Evolutionary conservation across 2,329 filamentous ascomycete species (phyloP), one percentile per base, ranked within the genome.

Genomic region (Aspergillus tubingensis): DNA sequence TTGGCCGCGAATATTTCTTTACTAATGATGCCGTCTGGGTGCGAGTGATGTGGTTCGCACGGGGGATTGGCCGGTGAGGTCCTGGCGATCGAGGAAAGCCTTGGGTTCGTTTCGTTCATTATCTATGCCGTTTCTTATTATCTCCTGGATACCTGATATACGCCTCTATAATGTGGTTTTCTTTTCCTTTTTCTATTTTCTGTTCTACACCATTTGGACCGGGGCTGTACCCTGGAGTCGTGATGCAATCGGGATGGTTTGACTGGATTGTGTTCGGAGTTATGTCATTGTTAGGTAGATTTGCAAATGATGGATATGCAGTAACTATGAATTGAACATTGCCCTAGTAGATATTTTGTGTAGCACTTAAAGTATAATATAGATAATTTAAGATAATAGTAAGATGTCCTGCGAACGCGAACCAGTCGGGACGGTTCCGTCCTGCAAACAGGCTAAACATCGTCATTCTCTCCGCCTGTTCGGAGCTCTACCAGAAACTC

Each of bases 361-460:
- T 36, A 36, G 10, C 11, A 36, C 1, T 13, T 5, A 15, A 15
- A 36, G 32, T 36, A 36, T 6, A 36, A 15, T 6, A 13, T 36
- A 36, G 32, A 36, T 36, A 5, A 6, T 0, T 6, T 36, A 36
- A 27, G 25, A 27, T 27, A 27, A 36, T 13, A 36, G 32, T 36
- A 5, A 13, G 32, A 36, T 36, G 32, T 36, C 10, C 32, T 36
- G 32, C 11, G 11, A 2, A 36, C 32, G 32, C 17, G n/a, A 21
- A 43, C 21, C 19, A 30, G 11, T 25, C 41, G 27, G 25, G 43
- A 15, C 27, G 13, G 27, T 30, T 43, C 21, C 30, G 19, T 43
- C 39, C 52, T 66, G 66, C 66, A 67, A 68, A 68, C 65, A 64
- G 58, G 58, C 62, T 61, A 68, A 68, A 66, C 60, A 62, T 50